Percentiles rank a stretch among this genome's conserved stretches.
phyloP scores from a whole-genome alignment of 1,284 basidiomycete species.

The Rhodotorula sp. region DNA sequence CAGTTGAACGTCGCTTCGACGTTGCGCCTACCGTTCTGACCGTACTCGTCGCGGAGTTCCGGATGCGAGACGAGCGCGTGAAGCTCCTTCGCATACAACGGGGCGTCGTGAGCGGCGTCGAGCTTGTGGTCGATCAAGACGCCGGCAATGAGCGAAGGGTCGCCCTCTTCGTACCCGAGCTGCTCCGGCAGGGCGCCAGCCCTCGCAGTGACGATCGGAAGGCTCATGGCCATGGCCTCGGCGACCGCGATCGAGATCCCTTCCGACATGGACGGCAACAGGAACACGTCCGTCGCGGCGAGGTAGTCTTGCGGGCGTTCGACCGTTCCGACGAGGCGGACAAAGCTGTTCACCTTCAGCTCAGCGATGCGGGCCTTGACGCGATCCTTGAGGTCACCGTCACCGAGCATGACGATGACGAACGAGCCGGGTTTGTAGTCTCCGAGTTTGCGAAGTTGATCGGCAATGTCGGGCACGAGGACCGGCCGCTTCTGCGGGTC shows the following conservation, averaged over 20 bases:
- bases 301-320: constrained; percentile 24
- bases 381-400: constrained; percentile 17
- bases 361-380: constrained; percentile 9
- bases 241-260: constrained; percentile 19
- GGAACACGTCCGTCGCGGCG: constrained; percentile 27
- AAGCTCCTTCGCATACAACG: constrained; percentile 27
- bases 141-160: constrained; percentile 13
- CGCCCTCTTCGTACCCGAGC: constrained; percentile 13
- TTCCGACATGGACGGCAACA: constrained; percentile 20
- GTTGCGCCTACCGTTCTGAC: constrained; percentile 12
- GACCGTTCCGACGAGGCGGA: constrained; percentile 21
- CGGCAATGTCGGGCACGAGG: constrained; percentile 30
- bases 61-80: constrained; percentile 13
- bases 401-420: constrained; percentile 34
- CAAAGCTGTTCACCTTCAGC: constrained; percentile 11
- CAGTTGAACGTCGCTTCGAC: constrained; percentile 27
- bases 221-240: constrained; percentile 31
- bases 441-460: constrained; percentile 12
- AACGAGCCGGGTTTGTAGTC: constrained; percentile 15
- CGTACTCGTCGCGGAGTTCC: constrained; percentile 4
- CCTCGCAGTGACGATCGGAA: constrained; percentile 19
- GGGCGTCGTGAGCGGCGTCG: constrained; percentile 18
- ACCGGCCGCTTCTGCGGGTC: constrained; percentile 20
- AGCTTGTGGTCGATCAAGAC: constrained; percentile 26
- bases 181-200: constrained; percentile 20